phyloP scores from a whole-genome alignment of 208 protist species.

The Trypanosomatidae sp. region DNA sequence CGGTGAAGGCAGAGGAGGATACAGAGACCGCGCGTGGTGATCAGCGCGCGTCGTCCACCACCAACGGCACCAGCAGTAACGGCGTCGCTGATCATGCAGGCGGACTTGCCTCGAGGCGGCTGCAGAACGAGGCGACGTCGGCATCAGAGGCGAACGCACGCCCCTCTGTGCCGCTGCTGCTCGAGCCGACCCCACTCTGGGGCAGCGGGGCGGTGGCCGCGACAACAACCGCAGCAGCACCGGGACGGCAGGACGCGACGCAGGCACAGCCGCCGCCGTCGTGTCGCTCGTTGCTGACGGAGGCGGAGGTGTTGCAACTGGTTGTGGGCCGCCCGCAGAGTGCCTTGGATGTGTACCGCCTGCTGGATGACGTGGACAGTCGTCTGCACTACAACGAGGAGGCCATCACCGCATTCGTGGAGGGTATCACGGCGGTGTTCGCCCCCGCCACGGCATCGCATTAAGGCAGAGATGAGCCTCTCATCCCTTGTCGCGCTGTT shows the following conservation, averaged over 20 bases:
- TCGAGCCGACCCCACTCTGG: conserved; percentile 26
- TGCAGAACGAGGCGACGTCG: neutral
- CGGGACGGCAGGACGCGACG: neutral
- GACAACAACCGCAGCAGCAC: too few species aligned
- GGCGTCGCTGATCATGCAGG: too few species aligned
- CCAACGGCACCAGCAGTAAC: too few species aligned
- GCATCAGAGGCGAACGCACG: neutral
- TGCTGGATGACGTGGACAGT: conserved; percentile 56
- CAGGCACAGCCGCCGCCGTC: conserved; percentile 8
- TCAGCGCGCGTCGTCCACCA: too few species aligned
- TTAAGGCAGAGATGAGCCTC: too few species aligned
- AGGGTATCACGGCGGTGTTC: conserved; percentile 35
- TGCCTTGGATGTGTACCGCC: conserved; percentile 56
- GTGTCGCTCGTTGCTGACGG: conserved; percentile 25
- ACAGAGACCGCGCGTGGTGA: too few species aligned
- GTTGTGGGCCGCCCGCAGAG: conserved; percentile 53
- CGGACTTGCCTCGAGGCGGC: too few species aligned
- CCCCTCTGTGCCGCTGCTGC: conserved; percentile 10
- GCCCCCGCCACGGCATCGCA: too few species aligned
- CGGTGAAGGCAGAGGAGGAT: too few species aligned
- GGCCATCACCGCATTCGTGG: conserved; percentile 38
- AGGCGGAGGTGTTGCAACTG: conserved; percentile 60
- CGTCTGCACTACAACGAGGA: conserved; percentile 45
- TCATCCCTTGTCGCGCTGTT: too few species aligned
- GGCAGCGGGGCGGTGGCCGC: neutral